Base-by-base conservation (phyloP, 768 basidiomycete genomes). In the Mycena galericulata region DNA sequence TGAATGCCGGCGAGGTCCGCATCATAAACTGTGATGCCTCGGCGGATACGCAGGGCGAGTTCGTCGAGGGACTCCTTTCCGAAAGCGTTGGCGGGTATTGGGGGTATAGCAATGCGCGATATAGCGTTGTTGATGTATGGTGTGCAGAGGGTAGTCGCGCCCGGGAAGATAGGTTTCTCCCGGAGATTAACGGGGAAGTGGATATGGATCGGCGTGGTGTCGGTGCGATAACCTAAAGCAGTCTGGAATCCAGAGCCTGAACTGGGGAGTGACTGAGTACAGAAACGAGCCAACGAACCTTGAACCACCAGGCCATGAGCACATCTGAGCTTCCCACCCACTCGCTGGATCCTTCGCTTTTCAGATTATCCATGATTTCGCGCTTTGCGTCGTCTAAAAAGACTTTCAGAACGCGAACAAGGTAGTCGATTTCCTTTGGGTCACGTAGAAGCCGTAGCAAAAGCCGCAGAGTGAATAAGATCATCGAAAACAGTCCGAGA, bases 91-190 rank as follows among this genome's bases (percentile, higher is more conserved):
- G 49, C 46, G 40, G 50, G 43, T 29, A 63, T 26, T 10, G 53
- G 54, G 5, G 62, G 56, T 27, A 64, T 36, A 15, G 45, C 9
- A 29, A 68, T 55, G 7, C 4, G 3, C 3, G 49, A 26, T 4
- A 51, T 32, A 6, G 68, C 50, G 45, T 69, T 69, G 50, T 69
- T 53, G 50, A 65, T 55, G 51, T 64, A 69, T 22, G 68, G 57
- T 11, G 38, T 40, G 4, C 11, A 15, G 45, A 54, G 12, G n/a
- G 32, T 24, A 9, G 62, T 26, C 11, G 34, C 34, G 9, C 22
- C 20, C 3, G 56, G 20, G 58, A 69, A 69, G 46, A 69, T 47
- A 26, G n/a, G 62, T 15, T 53, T 57, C 11, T 17, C 34, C 12
- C 68, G 68, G n/a, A 69, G 22, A 27, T 55, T 27, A 7, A 32